A percentile compares a stretch with the other conserved stretches of the same genome.
These are phyloP conservation scores for Polyporus arcularius DNA, from an alignment of 768 basidiomycete species.

Conservation along the genomic window DNA sequence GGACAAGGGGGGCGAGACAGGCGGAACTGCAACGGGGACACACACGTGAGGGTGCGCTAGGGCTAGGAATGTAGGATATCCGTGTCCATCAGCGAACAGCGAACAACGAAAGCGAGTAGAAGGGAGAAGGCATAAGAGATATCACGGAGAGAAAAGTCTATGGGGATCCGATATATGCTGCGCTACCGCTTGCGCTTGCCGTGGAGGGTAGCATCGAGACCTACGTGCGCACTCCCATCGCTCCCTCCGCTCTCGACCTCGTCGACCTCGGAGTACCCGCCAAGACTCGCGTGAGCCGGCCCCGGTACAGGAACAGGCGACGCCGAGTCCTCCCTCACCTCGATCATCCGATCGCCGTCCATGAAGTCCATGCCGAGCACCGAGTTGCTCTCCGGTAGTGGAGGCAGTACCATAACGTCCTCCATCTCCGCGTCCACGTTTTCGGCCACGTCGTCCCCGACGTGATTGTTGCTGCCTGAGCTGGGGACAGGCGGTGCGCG, in stretches of 20 bases:
- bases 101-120: neutral
- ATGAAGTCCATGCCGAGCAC: slow-evolving; percentile 16
- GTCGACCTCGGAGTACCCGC: slow-evolving; percentile 17
- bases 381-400: slow-evolving; percentile 28
- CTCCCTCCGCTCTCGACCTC: slow-evolving; percentile 25
- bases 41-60: neutral
- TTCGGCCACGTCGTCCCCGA: slow-evolving; percentile 13
- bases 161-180: neutral
- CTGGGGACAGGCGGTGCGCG: slow-evolving; percentile 10
- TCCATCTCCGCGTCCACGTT: slow-evolving; percentile 31
- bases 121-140: neutral
- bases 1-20: neutral
- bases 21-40: neutral
- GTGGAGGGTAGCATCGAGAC: slow-evolving; percentile 19
- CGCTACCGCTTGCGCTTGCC: slow-evolving; percentile 34
- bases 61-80: neutral
- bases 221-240: slow-evolving; percentile 19
- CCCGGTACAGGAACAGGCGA: slow-evolving; percentile 23
- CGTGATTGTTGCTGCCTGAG: neutral
- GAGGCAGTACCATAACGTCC: slow-evolving; percentile 22
- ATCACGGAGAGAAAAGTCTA: neutral
- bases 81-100: neutral
- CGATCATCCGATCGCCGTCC: slow-evolving; percentile 13
- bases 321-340: slow-evolving; percentile 19
- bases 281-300: slow-evolving; percentile 10